A percentile compares a stretch with the other conserved stretches of the same genome.
phyloP scores from a whole-genome alignment of 768 basidiomycete genomes.

The Podaxis sp. region DNA sequence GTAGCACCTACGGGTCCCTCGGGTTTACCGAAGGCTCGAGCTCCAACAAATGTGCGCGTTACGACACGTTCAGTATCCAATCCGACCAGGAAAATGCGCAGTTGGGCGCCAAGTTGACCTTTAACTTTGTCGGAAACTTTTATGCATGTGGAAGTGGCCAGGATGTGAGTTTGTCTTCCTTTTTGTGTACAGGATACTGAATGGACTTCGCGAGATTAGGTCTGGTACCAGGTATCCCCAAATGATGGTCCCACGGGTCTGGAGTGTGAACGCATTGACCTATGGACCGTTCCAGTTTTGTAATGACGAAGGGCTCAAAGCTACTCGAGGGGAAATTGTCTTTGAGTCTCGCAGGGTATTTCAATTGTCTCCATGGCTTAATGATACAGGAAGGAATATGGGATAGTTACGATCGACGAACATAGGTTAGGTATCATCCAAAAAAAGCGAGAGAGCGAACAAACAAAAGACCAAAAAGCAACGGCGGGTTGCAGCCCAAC shows the following conservation, averaged over 20 bases:
- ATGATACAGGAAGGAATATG: background rate
- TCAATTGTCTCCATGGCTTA: background rate
- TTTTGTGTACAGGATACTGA: background rate
- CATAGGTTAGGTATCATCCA: background rate
- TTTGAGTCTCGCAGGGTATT: background rate
- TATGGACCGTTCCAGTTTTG: conserved; percentile 24
- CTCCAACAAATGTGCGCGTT: conserved; percentile 33
- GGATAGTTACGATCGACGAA: background rate
- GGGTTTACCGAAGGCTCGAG: conserved; percentile 26
- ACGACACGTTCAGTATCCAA: conserved; percentile 26
- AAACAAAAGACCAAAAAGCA: background rate
- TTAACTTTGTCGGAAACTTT: conserved; percentile 30
- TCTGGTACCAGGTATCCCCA: conserved; percentile 24
- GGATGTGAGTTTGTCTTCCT: conserved; percentile 24
- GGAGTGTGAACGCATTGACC: conserved; percentile 19
- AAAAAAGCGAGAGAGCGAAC: background rate
- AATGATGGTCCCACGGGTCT: conserved; percentile 17
- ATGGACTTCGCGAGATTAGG: conserved; percentile 15
- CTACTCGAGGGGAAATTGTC: background rate
- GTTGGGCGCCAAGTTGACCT: conserved; percentile 28
- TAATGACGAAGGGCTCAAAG: background rate
- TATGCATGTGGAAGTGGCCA: conserved; percentile 27
- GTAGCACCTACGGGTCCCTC: conserved; percentile 28
- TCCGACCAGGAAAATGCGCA: conserved; percentile 30
- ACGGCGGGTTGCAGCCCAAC: background rate